Evolutionary conservation across 2,329 filamentous ascomycete genomes (phyloP).

Genomic region (Apiospora pterosperma): DNA sequence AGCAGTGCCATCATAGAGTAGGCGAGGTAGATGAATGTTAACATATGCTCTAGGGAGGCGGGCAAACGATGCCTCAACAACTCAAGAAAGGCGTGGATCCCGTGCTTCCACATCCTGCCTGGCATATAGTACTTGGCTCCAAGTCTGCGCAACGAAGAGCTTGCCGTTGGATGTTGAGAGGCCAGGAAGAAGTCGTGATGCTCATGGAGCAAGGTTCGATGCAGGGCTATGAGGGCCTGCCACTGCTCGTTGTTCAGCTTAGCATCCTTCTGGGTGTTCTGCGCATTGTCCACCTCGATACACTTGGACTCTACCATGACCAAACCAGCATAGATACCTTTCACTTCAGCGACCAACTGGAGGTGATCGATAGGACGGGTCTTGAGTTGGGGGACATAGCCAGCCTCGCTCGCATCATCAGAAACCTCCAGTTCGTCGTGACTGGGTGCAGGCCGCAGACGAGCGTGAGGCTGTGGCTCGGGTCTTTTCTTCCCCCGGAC

Average conservation of each 20-base stretch:
- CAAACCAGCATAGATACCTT: slow-evolving; percentile 77
- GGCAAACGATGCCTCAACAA: slow-evolving; percentile 72
- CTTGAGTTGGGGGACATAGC: slow-evolving; percentile 21
- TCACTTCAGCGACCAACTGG: slow-evolving; percentile 77
- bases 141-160: slow-evolving; percentile 60
- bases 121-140: slow-evolving; percentile 88
- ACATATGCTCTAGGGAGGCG: slow-evolving; percentile 79
- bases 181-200: slow-evolving; percentile 86
- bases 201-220: slow-evolving; percentile 76
- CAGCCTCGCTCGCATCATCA: background rate
- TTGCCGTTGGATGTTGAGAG: slow-evolving; percentile 79
- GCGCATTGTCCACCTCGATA: slow-evolving; percentile 73
- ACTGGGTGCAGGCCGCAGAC: background rate
- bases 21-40: slow-evolving; percentile 82
- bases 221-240: slow-evolving; percentile 78
- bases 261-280: slow-evolving; percentile 39
- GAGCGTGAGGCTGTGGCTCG: background rate
- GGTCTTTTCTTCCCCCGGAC: background rate
- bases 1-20: slow-evolving; percentile 89
- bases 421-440: background rate
- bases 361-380: slow-evolving; percentile 67
- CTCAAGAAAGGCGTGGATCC: slow-evolving; percentile 83
- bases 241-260: slow-evolving; percentile 67
- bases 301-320: slow-evolving; percentile 87
- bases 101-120: slow-evolving; percentile 89